phyloP scores from a whole-genome alignment of 257 asterid genomes.

The Nicotiana benthamiana region DNA sequence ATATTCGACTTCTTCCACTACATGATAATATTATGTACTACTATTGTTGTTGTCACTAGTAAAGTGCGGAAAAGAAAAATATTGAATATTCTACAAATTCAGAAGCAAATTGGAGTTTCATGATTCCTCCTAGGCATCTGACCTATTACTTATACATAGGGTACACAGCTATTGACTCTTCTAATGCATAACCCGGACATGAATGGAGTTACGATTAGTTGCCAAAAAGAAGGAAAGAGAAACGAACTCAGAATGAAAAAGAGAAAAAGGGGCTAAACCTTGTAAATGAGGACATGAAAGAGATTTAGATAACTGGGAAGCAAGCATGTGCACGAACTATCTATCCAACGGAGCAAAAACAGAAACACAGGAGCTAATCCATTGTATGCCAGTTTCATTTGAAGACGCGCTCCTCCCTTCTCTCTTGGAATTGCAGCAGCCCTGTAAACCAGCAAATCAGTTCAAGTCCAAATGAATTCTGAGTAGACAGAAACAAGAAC shows the following conservation, averaged over 20 bases:
- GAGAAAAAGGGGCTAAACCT: constrained; percentile 31
- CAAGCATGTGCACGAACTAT: constrained; percentile 60
- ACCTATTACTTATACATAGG: background rate
- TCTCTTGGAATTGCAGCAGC: constrained; percentile 79
- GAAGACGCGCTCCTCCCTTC: constrained; percentile 65
- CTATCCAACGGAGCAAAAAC: constrained; percentile 67
- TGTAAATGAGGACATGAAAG: constrained; percentile 62
- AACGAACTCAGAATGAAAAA: background rate
- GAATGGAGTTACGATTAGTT: background rate
- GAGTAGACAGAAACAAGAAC: background rate
- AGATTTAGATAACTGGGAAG: constrained; percentile 53
- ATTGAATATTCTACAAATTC: background rate
- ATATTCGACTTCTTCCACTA: background rate
- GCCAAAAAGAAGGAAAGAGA: background rate
- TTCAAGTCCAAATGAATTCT: background rate
- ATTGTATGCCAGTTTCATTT: constrained; percentile 75
- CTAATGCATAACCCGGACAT: background rate
- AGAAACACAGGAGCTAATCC: constrained; percentile 56
- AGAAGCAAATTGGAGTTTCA: background rate
- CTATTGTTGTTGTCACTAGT: background rate
- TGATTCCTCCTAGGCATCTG: background rate
- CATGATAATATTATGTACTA: too few species aligned
- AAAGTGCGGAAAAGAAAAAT: background rate
- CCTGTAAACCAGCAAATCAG: constrained; percentile 30
- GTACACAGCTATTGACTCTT: constrained; percentile 1